Percentiles rank a stretch among this genome's conserved stretches.
These are phyloP conservation scores for Cochlearia excelsa DNA, from an alignment of 345 rosid genomes.

Conservation along the genomic window DNA sequence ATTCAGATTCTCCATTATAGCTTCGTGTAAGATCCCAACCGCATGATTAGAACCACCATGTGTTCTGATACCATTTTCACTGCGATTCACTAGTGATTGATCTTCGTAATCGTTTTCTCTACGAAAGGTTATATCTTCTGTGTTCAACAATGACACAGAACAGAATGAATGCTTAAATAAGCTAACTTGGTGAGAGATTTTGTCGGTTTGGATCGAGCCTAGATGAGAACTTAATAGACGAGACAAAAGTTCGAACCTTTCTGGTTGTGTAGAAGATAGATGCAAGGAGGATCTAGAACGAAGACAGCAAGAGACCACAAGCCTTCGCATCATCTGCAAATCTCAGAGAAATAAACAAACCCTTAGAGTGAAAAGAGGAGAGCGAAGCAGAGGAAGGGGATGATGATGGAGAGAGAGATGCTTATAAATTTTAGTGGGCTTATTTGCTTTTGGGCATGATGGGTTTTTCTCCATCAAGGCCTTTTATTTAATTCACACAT, in stretches of 20 bases:
- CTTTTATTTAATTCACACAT: too few species aligned
- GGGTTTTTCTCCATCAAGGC: background rate
- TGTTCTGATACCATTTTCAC: constrained; percentile 23
- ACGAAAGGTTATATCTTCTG: background rate
- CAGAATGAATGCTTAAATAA: constrained; percentile 14
- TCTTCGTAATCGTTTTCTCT: background rate
- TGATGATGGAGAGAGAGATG: background rate
- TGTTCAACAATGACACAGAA: constrained; percentile 21
- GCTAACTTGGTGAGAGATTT: constrained; percentile 2
- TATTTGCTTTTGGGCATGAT: background rate
- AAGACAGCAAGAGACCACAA: background rate
- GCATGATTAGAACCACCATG: constrained; percentile 32
- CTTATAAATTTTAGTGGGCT: constrained; percentile 11
- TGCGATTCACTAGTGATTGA: constrained; percentile 17
- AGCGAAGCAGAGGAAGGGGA: background rate
- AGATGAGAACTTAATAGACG: constrained; percentile 4
- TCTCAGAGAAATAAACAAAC: background rate
- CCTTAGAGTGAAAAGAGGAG: background rate
- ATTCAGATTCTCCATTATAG: constrained; percentile 43
- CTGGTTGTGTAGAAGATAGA: background rate
- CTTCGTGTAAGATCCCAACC: constrained; percentile 48
- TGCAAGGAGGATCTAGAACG: constrained; percentile 5
- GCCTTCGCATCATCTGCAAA: constrained; percentile 30
- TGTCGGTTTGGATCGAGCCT: background rate
- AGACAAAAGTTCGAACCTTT: constrained; percentile 20